Evolutionary conservation across 495 filamentous ascomycete genomes (phyloP).

Genomic region (Cudoniella acicularis): DNA sequence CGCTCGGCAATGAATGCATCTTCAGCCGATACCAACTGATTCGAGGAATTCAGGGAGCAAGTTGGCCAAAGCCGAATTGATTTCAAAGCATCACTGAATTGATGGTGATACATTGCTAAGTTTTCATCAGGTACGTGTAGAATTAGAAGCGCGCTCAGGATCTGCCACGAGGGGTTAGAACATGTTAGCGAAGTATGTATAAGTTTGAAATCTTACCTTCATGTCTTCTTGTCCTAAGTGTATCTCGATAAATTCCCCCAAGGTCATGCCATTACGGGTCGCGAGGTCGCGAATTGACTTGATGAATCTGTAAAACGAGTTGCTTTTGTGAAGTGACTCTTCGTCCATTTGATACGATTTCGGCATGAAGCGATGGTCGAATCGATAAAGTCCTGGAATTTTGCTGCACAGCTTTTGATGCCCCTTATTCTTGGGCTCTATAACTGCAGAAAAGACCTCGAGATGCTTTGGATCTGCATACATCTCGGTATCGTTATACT

Average conservation of each 20-base stretch:
- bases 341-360: constrained; percentile 2
- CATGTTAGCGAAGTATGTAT: neutral
- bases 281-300: constrained; percentile 1
- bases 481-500: neutral
- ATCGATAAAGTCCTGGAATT: constrained; percentile 9
- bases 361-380: constrained; percentile 14
- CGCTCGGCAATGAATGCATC: constrained; percentile 1
- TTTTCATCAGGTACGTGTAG: neutral
- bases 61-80: constrained; percentile 17
- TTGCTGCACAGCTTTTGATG: constrained; percentile 15
- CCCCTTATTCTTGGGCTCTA: constrained; percentile 5
- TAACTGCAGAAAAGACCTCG: constrained; percentile 7
- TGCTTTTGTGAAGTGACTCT: neutral
- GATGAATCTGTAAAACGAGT: constrained; percentile 17
- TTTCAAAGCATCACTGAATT: neutral
- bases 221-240: neutral
- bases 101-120: neutral
- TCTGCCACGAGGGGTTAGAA: neutral
- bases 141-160: neutral
- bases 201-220: neutral
- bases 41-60: neutral
- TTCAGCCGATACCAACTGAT: constrained; percentile 7
- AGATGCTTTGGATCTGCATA: neutral
- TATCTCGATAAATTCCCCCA: constrained; percentile 1
- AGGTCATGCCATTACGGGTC: neutral